A percentile compares a stretch with the other conserved stretches of the same genome.
phyloP scores from a whole-genome alignment of 2,329 filamentous ascomycete species.

The Colletotrichum cordylinicola region DNA sequence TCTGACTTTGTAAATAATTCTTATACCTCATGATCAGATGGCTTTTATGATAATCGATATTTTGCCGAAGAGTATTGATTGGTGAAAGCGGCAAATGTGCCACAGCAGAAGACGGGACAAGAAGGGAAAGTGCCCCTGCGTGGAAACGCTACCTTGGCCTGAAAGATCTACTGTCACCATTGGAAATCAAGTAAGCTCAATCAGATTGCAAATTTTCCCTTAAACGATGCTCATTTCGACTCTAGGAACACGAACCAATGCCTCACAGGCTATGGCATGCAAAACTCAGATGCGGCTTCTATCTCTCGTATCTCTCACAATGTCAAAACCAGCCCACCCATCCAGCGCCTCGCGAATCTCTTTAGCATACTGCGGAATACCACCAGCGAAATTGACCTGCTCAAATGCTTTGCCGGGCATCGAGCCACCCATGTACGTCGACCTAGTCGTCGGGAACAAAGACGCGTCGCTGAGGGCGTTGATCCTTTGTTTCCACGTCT shows the following conservation, averaged over 20 bases:
- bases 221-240: not conserved
- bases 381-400: slow-evolving; percentile 43
- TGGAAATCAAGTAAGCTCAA: not conserved
- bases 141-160: not conserved
- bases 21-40: not conserved
- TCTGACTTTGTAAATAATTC: not conserved
- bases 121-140: not conserved
- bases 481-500: slow-evolving; percentile 55
- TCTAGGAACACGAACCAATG: not conserved
- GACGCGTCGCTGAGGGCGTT: slow-evolving; percentile 49
- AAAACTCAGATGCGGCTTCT: not conserved
- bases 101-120: not conserved
- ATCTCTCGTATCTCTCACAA: slow-evolving; percentile 22
- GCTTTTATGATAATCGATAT: fast-evolving
- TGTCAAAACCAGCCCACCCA: slow-evolving; percentile 39
- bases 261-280: not conserved
- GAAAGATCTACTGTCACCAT: not conserved
- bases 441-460: slow-evolving; percentile 54
- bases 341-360: slow-evolving; percentile 39
- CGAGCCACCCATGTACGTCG: slow-evolving; percentile 62
- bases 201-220: not conserved
- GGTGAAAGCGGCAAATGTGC: not conserved
- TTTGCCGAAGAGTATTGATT: not conserved
- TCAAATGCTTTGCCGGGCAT: slow-evolving; percentile 53
- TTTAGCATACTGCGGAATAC: slow-evolving; percentile 38